phyloP scores from a whole-genome alignment of 2,329 filamentous ascomycete species.

The Colletotrichum sp. region DNA sequence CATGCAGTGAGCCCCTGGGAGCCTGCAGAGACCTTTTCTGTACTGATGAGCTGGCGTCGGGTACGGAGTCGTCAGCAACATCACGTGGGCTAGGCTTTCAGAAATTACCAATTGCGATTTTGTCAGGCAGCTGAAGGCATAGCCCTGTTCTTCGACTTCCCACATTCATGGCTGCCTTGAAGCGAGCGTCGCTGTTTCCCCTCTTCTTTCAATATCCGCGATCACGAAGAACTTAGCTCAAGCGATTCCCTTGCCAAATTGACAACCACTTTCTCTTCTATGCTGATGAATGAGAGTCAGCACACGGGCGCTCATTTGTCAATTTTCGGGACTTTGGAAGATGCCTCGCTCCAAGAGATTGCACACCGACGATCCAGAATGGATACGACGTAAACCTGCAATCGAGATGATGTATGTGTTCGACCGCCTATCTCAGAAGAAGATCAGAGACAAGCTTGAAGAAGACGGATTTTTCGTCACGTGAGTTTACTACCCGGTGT shows the following conservation, averaged over 20 bases:
- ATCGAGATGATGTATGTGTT: not conserved
- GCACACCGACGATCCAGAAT: fast-evolving
- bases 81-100: fast-evolving
- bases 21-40: not conserved
- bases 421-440: not conserved
- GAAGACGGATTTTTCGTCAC: fast-evolving
- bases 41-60: not conserved
- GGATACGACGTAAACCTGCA: fast-evolving
- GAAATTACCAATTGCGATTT: not conserved
- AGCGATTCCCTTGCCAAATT: not conserved
- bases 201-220: not conserved
- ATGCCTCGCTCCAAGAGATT: not conserved
- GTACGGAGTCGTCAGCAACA: fast-evolving
- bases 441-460: not conserved
- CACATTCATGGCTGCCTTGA: not conserved
- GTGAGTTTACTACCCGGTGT: not conserved
- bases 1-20: too few species aligned
- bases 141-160: fast-evolving
- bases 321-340: fast-evolving
- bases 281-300: fast-evolving
- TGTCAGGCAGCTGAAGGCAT: fast-evolving
- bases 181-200: fast-evolving
- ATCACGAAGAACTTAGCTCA: fast-evolving
- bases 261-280: fast-evolving
- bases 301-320: fast-evolving